phyloP scores from a whole-genome alignment of 1,284 basidiomycete genomes.

The Cutaneotrichosporon mucoides region DNA sequence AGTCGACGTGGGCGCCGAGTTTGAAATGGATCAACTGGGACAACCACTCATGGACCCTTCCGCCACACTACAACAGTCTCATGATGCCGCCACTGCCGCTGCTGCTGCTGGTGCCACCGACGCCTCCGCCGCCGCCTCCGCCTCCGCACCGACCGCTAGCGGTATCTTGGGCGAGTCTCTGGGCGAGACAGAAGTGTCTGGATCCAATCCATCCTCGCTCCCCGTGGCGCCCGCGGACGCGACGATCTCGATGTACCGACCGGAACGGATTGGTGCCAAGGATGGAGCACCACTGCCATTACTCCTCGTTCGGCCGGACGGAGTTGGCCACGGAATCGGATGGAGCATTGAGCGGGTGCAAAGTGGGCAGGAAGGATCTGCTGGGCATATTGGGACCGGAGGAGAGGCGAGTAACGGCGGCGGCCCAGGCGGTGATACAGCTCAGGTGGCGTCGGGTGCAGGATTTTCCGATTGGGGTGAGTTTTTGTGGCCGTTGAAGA shows the following conservation, averaged over 20 bases:
- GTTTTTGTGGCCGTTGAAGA: neutral
- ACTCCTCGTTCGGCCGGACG: slow-evolving; percentile 26
- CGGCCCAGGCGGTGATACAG: neutral
- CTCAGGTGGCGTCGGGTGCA: no score
- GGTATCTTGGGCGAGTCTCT: no score
- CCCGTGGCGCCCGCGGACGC: neutral
- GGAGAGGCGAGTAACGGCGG: no score
- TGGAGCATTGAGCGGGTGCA: slow-evolving; percentile 19
- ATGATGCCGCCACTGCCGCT: neutral
- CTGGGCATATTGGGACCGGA: no score
- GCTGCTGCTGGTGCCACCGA: neutral
- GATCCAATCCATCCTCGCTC: no score
- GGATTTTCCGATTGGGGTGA: neutral
- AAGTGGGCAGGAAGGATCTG: neutral
- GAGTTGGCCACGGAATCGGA: slow-evolving; percentile 25
- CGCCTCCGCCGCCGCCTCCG: no score
- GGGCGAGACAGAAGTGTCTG: no score
- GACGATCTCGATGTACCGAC: slow-evolving; percentile 6
- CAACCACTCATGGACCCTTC: neutral
- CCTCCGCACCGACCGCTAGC: no score
- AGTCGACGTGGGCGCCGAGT: slow-evolving; percentile 1
- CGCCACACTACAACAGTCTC: neutral
- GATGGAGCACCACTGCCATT: slow-evolving; percentile 18
- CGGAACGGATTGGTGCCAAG: neutral
- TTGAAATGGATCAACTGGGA: slow-evolving; percentile 5